Evolutionary conservation across 2,329 filamentous ascomycete species (phyloP).

Genomic region (Paracamarosporium sp.): DNA sequence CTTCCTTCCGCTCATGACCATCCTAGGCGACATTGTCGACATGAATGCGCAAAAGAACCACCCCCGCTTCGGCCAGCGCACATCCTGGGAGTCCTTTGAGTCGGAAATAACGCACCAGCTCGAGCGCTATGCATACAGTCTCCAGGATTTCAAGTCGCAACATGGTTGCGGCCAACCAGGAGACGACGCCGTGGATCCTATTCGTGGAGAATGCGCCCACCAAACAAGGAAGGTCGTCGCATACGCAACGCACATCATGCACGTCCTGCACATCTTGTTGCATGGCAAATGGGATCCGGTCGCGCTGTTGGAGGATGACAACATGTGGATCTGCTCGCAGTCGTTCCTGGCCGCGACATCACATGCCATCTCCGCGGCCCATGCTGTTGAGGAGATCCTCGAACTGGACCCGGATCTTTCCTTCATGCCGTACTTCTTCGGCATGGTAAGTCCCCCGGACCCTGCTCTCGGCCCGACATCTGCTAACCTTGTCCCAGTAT

Average conservation of each 20-base stretch:
- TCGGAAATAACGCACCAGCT: slow-evolving; percentile 81
- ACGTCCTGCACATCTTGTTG: slow-evolving; percentile 87
- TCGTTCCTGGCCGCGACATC: slow-evolving; percentile 86
- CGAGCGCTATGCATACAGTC: slow-evolving; percentile 79
- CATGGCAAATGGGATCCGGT: slow-evolving; percentile 95
- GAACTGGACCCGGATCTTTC: slow-evolving; percentile 90
- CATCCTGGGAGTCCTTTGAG: slow-evolving; percentile 79
- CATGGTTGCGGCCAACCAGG: slow-evolving; percentile 42
- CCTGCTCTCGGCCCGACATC: background rate
- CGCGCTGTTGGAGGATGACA: slow-evolving; percentile 85
- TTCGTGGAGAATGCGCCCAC: slow-evolving; percentile 74
- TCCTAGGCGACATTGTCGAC: slow-evolving; percentile 90
- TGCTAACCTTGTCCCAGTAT: slow-evolving; percentile 57
- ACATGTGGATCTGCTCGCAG: slow-evolving; percentile 90
- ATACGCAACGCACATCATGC: slow-evolving; percentile 93
- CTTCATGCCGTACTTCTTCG: slow-evolving; percentile 97
- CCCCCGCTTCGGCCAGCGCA: slow-evolving; percentile 78
- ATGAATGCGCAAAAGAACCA: slow-evolving; percentile 88
- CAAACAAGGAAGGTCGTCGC: slow-evolving; percentile 87
- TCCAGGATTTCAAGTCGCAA: slow-evolving; percentile 70
- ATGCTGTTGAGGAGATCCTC: slow-evolving; percentile 84
- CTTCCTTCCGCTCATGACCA: slow-evolving; percentile 91
- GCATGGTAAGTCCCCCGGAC: slow-evolving; percentile 65
- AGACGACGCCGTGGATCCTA: slow-evolving; percentile 45
- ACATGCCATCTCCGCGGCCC: slow-evolving; percentile 87